These are phyloP conservation scores for Scheffersomyces lignicola DNA, from an alignment of 1,139 yeast species.

Conservation along the genomic window DNA sequence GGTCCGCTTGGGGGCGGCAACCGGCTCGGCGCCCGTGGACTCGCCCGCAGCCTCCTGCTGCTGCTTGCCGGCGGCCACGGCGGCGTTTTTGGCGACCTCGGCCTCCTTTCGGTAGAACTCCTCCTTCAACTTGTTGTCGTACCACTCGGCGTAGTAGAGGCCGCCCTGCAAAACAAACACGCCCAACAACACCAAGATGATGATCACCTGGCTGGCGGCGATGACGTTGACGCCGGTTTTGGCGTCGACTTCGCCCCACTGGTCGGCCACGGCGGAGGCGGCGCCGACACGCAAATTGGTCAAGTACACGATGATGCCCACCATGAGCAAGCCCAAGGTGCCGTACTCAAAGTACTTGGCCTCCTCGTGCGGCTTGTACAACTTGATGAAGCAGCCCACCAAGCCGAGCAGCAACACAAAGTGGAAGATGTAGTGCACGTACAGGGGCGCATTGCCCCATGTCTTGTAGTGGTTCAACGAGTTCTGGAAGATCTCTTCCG, in stretches of 20 bases:
- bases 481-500: conserved; percentile 52
- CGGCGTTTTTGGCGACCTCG: conserved; percentile 20
- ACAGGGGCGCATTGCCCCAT: conserved; percentile 66
- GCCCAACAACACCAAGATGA: conserved; percentile 70
- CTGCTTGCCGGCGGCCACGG: conserved; percentile 20
- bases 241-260: conserved; percentile 93
- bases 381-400: conserved; percentile 71
- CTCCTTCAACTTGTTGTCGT: conserved; percentile 57
- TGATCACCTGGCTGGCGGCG: conserved; percentile 85
- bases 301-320: conserved; percentile 74
- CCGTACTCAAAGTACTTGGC: conserved; percentile 89
- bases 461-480: conserved; percentile 73
- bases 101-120: conserved; percentile 50
- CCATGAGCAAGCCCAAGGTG: conserved; percentile 66
- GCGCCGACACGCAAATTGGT: conserved; percentile 86
- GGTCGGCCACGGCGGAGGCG: conserved; percentile 63
- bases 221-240: conserved; percentile 86
- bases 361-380: conserved; percentile 83
- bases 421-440: conserved; percentile 63
- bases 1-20: conserved; percentile 17
- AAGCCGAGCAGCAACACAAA: conserved; percentile 61
- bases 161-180: conserved; percentile 84
- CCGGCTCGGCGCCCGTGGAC: conserved; percentile 13
- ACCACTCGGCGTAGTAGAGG: conserved; percentile 84
- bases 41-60: conserved; percentile 18